A percentile compares a stretch with the other conserved stretches of the same genome.
Evolutionary conservation across 2,329 filamentous ascomycete genomes (phyloP).

Genomic region (Hypoxylon rubiginosum): DNA sequence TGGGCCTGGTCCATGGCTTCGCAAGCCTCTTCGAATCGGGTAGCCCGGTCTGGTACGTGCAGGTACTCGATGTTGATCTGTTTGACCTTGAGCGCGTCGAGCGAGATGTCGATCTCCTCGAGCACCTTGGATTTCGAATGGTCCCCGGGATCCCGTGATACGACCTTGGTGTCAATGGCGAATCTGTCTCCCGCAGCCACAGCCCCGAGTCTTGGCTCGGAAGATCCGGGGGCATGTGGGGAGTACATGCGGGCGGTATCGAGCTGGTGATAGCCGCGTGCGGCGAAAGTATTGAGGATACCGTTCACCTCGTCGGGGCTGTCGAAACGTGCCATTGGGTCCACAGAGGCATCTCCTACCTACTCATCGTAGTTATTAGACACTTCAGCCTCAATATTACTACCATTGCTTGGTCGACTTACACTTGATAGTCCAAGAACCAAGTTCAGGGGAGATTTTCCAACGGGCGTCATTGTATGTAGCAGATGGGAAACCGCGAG

Average conservation of each 20-base stretch:
- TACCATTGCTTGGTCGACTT: not conserved
- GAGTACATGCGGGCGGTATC: conserved; percentile 61
- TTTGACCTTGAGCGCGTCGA: conserved; percentile 47
- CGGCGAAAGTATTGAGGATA: conserved; percentile 34
- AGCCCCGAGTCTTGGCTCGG: conserved; percentile 42
- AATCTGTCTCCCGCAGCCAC: conserved; percentile 49
- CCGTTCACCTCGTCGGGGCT: conserved; percentile 29
- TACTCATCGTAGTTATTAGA: not conserved
- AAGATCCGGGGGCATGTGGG: conserved; percentile 48
- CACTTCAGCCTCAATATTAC: not conserved
- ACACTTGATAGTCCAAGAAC: not conserved
- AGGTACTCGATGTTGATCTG: conserved; percentile 39
- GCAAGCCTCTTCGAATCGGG: conserved; percentile 57
- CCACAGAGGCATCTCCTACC: conserved; percentile 31
- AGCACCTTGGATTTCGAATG: conserved; percentile 47
- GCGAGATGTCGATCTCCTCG: conserved; percentile 51
- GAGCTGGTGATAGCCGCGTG: conserved; percentile 30
- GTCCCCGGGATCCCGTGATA: conserved; percentile 35
- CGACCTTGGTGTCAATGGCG: conserved; percentile 56
- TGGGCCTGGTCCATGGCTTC: conserved; percentile 59
- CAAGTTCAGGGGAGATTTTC: not conserved
- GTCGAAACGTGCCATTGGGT: conserved; percentile 34
- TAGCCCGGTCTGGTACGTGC: conserved; percentile 61
- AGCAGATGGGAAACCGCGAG: not conserved
- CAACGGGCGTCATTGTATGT: not conserved